Conservation (phyloP, 495 filamentous ascomycete genomes). For the Hypoxylon subgilvum region DNA sequence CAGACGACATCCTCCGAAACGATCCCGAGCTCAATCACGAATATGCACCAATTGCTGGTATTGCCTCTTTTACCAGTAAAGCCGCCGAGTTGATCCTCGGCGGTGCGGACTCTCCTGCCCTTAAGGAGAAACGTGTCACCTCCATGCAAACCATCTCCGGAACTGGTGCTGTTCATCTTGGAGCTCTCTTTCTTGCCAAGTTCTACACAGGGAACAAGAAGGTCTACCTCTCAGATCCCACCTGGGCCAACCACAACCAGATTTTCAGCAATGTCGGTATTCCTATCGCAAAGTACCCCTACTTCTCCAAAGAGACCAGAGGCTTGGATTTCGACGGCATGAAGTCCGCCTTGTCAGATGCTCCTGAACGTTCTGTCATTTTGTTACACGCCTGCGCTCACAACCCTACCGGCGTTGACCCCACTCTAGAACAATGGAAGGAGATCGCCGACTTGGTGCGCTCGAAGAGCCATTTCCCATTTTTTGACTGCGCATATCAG, state of each 20-base stretch:
- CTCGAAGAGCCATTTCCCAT: constrained; percentile 85
- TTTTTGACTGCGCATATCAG: constrained; percentile 98
- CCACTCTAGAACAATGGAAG: constrained; percentile 92
- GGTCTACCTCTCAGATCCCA: constrained; percentile 90
- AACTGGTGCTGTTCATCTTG: constrained; percentile 88
- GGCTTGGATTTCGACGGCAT: constrained; percentile 92
- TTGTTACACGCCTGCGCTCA: constrained; percentile 96
- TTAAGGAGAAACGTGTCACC: constrained; percentile 79
- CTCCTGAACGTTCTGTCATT: constrained; percentile 80
- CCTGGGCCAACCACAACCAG: constrained; percentile 98
- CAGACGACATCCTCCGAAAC: constrained; percentile 82
- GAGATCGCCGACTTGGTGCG: constrained; percentile 78
- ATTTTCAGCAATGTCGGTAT: constrained; percentile 94
- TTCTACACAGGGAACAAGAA: constrained; percentile 73
- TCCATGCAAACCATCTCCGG: constrained; percentile 86
- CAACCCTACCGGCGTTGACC: constrained; percentile 98
- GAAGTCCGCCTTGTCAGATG: constrained; percentile 67
- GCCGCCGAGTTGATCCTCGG: constrained; percentile 84
- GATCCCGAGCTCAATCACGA: constrained; percentile 95
- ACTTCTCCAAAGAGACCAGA: constrained; percentile 84
- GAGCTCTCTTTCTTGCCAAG: constrained; percentile 81
- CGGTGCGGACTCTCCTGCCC: constrained; percentile 77
- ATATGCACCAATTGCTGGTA: constrained; percentile 94
- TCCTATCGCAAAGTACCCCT: constrained; percentile 82
- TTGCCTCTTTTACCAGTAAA: constrained; percentile 80